These are phyloP conservation scores for Metahyphopichia silvanorum DNA, from an alignment of 805 yeast genomes.

Conservation along the genomic window DNA sequence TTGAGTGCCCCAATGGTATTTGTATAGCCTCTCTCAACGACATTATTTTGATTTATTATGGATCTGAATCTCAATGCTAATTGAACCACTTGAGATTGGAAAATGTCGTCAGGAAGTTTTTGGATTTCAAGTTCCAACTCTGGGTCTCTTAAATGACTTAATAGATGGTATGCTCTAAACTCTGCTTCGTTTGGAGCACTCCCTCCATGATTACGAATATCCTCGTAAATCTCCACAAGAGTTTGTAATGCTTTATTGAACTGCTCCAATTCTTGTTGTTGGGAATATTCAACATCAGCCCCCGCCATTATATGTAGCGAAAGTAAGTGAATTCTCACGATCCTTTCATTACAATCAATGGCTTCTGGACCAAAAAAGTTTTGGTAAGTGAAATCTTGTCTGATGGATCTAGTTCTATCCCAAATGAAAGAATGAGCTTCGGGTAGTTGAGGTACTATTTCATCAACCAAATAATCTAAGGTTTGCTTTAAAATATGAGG, in stretches of 20 bases:
- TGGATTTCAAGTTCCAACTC: constrained; percentile 79
- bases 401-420: constrained; percentile 95
- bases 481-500: constrained; percentile 71
- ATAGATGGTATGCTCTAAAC: constrained; percentile 80
- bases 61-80: constrained; percentile 70
- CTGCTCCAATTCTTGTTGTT: constrained; percentile 95
- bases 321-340: constrained; percentile 82
- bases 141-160: constrained; percentile 79
- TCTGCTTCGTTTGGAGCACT: constrained; percentile 84
- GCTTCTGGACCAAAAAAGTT: constrained; percentile 93
- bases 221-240: constrained; percentile 80
- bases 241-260: constrained; percentile 89
- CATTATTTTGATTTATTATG: constrained; percentile 59
- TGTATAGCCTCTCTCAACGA: constrained; percentile 51
- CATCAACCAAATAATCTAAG: constrained; percentile 65
- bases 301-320: constrained; percentile 86
- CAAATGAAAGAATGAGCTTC: constrained; percentile 87
- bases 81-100: constrained; percentile 57
- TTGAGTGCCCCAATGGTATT: constrained; percentile 54
- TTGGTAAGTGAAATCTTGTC: constrained; percentile 96
- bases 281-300: constrained; percentile 66
- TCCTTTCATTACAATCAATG: constrained; percentile 85
- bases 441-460: constrained; percentile 65
- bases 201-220: constrained; percentile 68
- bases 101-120: constrained; percentile 55